phyloP scores from a whole-genome alignment of 495 filamentous ascomycete species.

The Cryomyces minteri region DNA sequence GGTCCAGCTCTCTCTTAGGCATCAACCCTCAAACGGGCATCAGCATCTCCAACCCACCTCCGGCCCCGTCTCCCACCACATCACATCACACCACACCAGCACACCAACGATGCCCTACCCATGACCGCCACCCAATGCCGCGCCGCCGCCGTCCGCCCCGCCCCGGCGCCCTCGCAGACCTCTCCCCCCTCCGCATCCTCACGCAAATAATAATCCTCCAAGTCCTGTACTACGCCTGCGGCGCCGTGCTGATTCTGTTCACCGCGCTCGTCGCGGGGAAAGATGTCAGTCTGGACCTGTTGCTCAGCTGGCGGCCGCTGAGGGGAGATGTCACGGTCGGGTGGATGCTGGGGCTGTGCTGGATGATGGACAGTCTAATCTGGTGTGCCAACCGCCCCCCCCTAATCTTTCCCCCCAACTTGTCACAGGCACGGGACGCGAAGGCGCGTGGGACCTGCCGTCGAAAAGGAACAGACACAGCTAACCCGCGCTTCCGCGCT shows the following conservation, averaged over 20 bases:
- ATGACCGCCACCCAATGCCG: conserved; percentile 30
- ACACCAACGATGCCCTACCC: background rate
- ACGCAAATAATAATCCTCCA: conserved; percentile 81
- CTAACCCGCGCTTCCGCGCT: conserved; percentile 6
- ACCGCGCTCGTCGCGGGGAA: conserved; percentile 67
- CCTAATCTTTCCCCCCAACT: too few species aligned
- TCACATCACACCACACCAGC: too few species aligned
- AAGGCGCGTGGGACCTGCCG: background rate
- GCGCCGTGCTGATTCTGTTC: conserved; percentile 68
- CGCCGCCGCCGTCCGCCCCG: conserved; percentile 61
- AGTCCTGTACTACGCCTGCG: conserved; percentile 58
- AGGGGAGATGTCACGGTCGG: conserved; percentile 81
- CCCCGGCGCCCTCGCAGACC: conserved; percentile 60
- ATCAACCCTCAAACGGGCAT: background rate
- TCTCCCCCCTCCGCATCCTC: conserved; percentile 69
- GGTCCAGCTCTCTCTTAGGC: background rate
- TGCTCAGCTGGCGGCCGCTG: conserved; percentile 67
- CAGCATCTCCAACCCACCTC: background rate
- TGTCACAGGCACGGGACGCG: background rate
- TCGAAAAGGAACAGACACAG: background rate
- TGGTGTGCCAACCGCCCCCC: conserved; percentile 32
- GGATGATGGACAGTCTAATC: conserved; percentile 59
- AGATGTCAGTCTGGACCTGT: conserved; percentile 45
- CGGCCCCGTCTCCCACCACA: background rate
- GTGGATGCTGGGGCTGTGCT: conserved; percentile 79